A percentile compares a stretch with the other conserved stretches of the same genome.
These are phyloP conservation scores for Quillaja saponaria DNA, from an alignment of 306 rosid species.

Conservation along the genomic window DNA sequence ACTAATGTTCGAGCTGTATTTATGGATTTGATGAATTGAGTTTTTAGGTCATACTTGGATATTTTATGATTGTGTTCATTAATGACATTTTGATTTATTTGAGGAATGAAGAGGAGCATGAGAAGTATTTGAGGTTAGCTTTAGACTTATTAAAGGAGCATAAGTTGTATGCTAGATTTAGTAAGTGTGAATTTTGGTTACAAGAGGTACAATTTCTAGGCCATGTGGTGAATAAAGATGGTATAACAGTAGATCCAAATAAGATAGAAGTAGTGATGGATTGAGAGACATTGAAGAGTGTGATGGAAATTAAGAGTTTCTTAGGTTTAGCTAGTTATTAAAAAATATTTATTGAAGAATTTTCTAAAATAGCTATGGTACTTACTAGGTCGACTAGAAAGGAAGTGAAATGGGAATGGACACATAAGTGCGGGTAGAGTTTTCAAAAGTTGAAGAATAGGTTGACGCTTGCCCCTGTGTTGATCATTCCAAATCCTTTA, in stretches of 20 bases:
- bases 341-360: too few relatives aligned
- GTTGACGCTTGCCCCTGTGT: too few relatives aligned
- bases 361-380: too few relatives aligned
- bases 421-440: too few relatives aligned
- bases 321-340: too few relatives aligned
- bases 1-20: not conserved
- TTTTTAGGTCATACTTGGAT: not conserved
- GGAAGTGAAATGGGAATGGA: too few relatives aligned
- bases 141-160: not conserved
- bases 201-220: not conserved
- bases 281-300: too few relatives aligned
- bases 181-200: slow-evolving; percentile 1
- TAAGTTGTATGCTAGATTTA: not conserved
- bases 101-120: not conserved
- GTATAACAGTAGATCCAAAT: not conserved
- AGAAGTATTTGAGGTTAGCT: not conserved
- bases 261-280: too few relatives aligned
- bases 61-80: not conserved
- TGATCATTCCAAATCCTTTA: too few relatives aligned
- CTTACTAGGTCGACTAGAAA: too few relatives aligned
- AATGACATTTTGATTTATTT: not conserved
- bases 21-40: not conserved
- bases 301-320: too few relatives aligned
- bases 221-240: not conserved
- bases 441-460: too few relatives aligned